These are phyloP conservation scores for Nicotiana tomentosiformis DNA, from an alignment of 257 asterid species.

Conservation along the genomic window DNA sequence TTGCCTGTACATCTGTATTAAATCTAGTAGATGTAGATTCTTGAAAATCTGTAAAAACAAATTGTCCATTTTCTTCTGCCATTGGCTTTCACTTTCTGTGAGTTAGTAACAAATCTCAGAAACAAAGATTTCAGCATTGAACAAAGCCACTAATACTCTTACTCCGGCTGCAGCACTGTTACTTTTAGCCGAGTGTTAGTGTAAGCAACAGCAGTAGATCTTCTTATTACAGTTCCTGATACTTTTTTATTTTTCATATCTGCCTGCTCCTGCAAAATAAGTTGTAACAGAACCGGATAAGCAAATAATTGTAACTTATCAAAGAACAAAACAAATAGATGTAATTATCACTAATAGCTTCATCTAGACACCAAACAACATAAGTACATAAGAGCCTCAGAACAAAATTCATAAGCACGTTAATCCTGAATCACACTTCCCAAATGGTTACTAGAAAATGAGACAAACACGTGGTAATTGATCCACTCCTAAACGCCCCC, in stretches of 20 bases:
- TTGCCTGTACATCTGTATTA: slow-evolving; percentile 26
- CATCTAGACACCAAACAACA: neutral
- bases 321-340: neutral
- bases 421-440: neutral
- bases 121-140: slow-evolving; percentile 29
- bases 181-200: neutral
- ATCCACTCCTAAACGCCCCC: neutral
- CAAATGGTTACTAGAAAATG: neutral
- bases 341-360: neutral
- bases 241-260: neutral
- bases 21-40: slow-evolving; percentile 24
- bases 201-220: neutral
- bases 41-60: slow-evolving; percentile 24
- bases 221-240: neutral
- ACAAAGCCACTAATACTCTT: neutral
- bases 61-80: slow-evolving; percentile 48
- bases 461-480: neutral
- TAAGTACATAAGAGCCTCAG: neutral
- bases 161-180: neutral
- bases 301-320: neutral
- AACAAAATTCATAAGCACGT: neutral
- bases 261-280: neutral
- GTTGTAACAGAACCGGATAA: neutral
- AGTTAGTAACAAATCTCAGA: slow-evolving; percentile 10
- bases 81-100: slow-evolving; percentile 29